phyloP scores from a whole-genome alignment of 2,329 filamentous ascomycete species.

The Aspergillus brunneoviolaceus region DNA sequence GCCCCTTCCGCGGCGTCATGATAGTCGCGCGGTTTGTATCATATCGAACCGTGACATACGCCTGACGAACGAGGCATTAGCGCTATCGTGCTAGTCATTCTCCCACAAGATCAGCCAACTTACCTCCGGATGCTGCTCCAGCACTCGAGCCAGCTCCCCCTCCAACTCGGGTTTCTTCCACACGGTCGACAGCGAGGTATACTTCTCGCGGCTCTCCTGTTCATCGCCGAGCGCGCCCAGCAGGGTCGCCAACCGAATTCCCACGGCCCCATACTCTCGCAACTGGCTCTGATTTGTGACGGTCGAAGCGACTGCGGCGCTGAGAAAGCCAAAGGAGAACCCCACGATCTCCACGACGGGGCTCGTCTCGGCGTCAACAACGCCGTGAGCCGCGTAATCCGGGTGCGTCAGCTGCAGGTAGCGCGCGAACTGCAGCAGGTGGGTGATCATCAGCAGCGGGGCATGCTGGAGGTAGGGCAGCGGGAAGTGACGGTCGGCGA shows the following conservation, averaged over 20 bases:
- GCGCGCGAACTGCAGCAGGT: constrained; percentile 17
- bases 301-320: constrained; percentile 14
- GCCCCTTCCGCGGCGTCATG: constrained; percentile 14
- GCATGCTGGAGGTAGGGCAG: constrained; percentile 20
- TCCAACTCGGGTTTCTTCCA: constrained; percentile 10
- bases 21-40: constrained; percentile 18
- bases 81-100: too few species aligned
- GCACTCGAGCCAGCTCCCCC: not conserved
- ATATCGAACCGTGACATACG: constrained; percentile 19
- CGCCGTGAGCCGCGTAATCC: not conserved
- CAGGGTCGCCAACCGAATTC: constrained; percentile 15
- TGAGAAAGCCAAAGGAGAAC: constrained; percentile 22
- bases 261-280: constrained; percentile 12
- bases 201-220: constrained; percentile 15
- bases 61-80: constrained; percentile 5
- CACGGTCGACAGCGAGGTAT: constrained; percentile 17
- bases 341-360: constrained; percentile 16
- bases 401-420: constrained; percentile 8
- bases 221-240: constrained; percentile 18
- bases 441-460: constrained; percentile 20
- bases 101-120: not conserved
- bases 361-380: not conserved
- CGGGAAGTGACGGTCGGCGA: constrained; percentile 13
- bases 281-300: constrained; percentile 2
- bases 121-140: constrained; percentile 13